A percentile compares a stretch with the other conserved stretches of the same genome.
These are phyloP conservation scores for Biscogniauxia mediterranea DNA, from an alignment of 2,329 filamentous ascomycete genomes.

Conservation along the genomic window DNA sequence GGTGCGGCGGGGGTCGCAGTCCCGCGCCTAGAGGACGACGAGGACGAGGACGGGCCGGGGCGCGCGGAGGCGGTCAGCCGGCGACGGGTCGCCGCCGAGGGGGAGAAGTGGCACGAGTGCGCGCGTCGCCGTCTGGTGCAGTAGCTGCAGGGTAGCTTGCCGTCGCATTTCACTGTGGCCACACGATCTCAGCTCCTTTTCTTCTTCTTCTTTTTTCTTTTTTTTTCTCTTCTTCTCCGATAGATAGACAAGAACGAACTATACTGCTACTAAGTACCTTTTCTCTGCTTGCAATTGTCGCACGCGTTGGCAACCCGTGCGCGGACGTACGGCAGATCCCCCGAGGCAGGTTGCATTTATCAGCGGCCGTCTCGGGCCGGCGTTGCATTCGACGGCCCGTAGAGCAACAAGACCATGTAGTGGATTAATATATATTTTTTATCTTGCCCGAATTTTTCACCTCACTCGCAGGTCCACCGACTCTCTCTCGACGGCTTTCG, in stretches of 20 bases:
- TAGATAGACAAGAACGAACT: not conserved
- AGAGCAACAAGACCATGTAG: no score
- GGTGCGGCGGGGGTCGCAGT: not conserved
- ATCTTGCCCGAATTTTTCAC: no score
- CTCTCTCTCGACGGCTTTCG: no score
- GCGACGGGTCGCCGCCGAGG: conserved; percentile 40
- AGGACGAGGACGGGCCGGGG: conserved; percentile 5
- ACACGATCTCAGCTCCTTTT: not conserved
- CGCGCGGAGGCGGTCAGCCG: conserved; percentile 18
- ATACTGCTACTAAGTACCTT: conserved; percentile 32
- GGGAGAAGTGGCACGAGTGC: conserved; percentile 47
- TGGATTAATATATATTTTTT: no score
- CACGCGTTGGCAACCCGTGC: conserved; percentile 52
- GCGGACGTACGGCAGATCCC: conserved; percentile 23
- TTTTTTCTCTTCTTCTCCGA: no score
- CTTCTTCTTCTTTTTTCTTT: not conserved
- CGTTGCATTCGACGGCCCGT: no score
- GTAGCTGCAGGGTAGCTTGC: conserved; percentile 51
- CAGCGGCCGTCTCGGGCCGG: not conserved
- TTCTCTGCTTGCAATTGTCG: conserved; percentile 53
- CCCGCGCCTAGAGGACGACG: conserved; percentile 1
- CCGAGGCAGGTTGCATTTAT: conserved; percentile 13
- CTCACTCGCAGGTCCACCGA: no score
- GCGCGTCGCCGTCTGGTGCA: conserved; percentile 45
- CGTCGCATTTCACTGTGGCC: conserved; percentile 50